A percentile compares a stretch with the other conserved stretches of the same genome.
These are phyloP conservation scores for Tolypocladium guangdongense DNA, from an alignment of 2,329 filamentous ascomycete species.

Conservation along the genomic window DNA sequence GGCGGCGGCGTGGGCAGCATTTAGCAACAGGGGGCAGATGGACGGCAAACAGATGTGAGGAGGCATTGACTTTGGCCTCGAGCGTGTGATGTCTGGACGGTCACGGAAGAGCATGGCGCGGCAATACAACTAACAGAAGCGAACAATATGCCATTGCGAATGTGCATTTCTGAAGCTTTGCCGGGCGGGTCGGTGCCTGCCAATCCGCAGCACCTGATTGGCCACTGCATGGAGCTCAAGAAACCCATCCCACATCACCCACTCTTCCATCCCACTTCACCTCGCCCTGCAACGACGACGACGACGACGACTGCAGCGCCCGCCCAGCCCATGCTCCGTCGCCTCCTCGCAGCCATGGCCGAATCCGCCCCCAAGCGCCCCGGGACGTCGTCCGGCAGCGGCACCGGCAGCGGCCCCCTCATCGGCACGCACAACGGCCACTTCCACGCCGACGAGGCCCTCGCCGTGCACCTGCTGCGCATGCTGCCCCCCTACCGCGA, in stretches of 20 bases:
- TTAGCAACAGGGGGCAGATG: too few species aligned
- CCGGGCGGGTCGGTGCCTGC: neutral
- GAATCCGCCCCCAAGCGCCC: constrained; percentile 70
- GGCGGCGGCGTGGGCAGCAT: too few species aligned
- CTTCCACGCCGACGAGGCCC: constrained; percentile 97
- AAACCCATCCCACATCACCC: neutral
- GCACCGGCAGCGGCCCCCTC: constrained; percentile 27
- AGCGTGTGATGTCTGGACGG: too few species aligned
- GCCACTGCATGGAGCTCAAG: neutral
- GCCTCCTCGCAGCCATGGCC: constrained; percentile 28
- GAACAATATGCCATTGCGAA: too few species aligned
- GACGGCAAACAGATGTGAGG: too few species aligned
- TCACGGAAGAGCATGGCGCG: neutral
- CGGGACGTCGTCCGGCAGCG: constrained; percentile 51
- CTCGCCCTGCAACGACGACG: neutral
- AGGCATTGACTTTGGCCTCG: too few species aligned
- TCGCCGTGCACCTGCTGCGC: constrained; percentile 92
- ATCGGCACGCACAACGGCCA: constrained; percentile 97
- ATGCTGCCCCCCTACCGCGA: constrained; percentile 69
- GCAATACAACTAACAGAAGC: neutral
- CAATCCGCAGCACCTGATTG: neutral
- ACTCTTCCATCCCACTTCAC: neutral
- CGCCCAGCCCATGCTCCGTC: constrained; percentile 18
- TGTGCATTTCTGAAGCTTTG: neutral
- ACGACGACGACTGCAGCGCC: neutral